These are phyloP conservation scores for Grosmannia huntii DNA, from an alignment of 2,329 filamentous ascomycete species.

Conservation along the genomic window DNA sequence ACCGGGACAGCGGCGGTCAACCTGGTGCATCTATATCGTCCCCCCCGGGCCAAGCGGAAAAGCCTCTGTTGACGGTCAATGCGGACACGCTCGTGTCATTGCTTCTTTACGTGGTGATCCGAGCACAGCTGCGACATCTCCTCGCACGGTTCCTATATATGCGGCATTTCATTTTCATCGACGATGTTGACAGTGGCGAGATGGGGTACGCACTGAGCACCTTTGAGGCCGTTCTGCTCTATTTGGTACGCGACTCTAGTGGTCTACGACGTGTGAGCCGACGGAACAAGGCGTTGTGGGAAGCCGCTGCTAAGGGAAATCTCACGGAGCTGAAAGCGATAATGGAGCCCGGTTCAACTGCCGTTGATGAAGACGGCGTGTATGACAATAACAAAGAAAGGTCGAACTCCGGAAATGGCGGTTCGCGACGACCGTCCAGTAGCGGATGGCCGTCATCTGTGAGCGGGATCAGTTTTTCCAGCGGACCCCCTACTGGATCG, in stretches of 20 bases:
- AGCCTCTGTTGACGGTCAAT: conserved; percentile 50
- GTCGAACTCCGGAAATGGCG: neutral
- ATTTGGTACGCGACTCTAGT: conserved; percentile 70
- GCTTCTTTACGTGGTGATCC: conserved; percentile 81
- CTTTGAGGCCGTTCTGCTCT: conserved; percentile 84
- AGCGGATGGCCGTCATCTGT: conserved; percentile 32
- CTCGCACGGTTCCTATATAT: conserved; percentile 89
- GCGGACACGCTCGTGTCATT: conserved; percentile 90
- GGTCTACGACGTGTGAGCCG: conserved; percentile 73
- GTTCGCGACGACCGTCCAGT: conserved; percentile 19
- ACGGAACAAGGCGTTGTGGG: conserved; percentile 78
- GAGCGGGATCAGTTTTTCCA: conserved; percentile 29
- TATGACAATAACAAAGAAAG: conserved; percentile 9
- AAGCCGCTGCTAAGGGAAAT: conserved; percentile 68
- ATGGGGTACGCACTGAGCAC: conserved; percentile 94
- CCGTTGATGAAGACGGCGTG: conserved; percentile 27
- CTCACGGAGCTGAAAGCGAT: conserved; percentile 63
- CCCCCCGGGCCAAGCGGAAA: conserved; percentile 25
- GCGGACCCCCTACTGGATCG: conserved; percentile 18
- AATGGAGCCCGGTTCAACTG: conserved; percentile 54
- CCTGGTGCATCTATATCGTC: neutral
- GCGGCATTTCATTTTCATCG: conserved; percentile 93
- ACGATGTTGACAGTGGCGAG: conserved; percentile 93
- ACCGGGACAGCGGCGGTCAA: conserved; percentile 9
- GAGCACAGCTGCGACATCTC: conserved; percentile 74